Evolutionary conservation across 2,329 filamentous ascomycete species (phyloP).

Genomic region (Colletotrichum incanum): DNA sequence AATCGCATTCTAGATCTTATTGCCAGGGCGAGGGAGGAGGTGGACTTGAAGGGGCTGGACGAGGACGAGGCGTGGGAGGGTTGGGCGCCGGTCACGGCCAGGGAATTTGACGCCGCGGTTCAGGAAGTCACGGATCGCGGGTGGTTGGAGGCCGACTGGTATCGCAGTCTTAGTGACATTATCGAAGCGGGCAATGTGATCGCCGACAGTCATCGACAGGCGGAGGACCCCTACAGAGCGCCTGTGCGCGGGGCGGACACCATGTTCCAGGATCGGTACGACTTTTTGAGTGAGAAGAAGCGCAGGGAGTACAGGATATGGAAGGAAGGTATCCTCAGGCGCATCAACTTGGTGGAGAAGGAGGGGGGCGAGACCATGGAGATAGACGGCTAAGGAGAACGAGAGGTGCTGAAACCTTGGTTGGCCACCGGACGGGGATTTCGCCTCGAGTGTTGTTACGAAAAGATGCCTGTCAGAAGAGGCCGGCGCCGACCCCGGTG

Average conservation of each 20-base stretch:
- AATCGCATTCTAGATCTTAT: slow-evolving; percentile 59
- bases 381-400: slow-evolving; percentile 47
- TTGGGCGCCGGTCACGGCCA: slow-evolving; percentile 64
- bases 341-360: slow-evolving; percentile 66
- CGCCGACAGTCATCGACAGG: slow-evolving; percentile 20
- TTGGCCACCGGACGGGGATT: background rate
- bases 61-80: slow-evolving; percentile 68
- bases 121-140: slow-evolving; percentile 68
- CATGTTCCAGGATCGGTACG: slow-evolving; percentile 83
- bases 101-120: slow-evolving; percentile 75
- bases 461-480: background rate
- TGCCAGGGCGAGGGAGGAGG: slow-evolving; percentile 52
- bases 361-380: slow-evolving; percentile 53
- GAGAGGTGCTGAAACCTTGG: background rate
- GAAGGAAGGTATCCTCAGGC: slow-evolving; percentile 73
- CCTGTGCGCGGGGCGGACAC: slow-evolving; percentile 70
- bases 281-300: slow-evolving; percentile 78
- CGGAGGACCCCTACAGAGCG: slow-evolving; percentile 52
- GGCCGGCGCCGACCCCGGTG: background rate
- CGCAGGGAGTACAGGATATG: slow-evolving; percentile 74
- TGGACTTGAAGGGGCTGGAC: slow-evolving; percentile 53
- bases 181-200: slow-evolving; percentile 50
- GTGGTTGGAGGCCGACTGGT: slow-evolving; percentile 78
- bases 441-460: background rate
- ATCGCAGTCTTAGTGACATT: slow-evolving; percentile 70